A percentile compares a stretch with the other conserved stretches of the same genome.
phyloP scores from a whole-genome alignment of 495 filamentous ascomycete species.

The Pseudevernia furfuracea region DNA sequence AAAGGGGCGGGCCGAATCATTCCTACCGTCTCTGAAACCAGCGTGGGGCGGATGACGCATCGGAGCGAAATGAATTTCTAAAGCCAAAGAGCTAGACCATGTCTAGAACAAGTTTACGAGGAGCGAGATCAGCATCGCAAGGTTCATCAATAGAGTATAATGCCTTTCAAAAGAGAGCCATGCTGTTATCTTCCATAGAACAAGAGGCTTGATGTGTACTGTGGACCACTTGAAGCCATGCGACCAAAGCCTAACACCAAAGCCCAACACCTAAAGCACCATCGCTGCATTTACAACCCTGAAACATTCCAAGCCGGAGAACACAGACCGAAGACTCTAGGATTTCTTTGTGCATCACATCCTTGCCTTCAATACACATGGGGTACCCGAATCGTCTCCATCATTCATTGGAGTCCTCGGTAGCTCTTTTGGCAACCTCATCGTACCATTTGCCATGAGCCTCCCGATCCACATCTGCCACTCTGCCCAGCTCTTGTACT shows the following conservation, averaged over 20 bases:
- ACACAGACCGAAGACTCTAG: not conserved
- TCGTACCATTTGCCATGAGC: constrained; percentile 80
- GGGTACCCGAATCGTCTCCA: not conserved
- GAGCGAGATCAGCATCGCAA: not conserved
- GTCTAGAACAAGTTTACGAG: not conserved
- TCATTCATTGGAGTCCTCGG: constrained; percentile 22
- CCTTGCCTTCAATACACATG: constrained; percentile 28
- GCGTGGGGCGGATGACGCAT: too few relatives aligned
- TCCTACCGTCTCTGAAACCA: too few relatives aligned
- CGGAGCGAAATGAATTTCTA: too few relatives aligned
- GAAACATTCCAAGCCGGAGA: not conserved
- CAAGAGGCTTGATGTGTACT: not conserved
- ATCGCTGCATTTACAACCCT: not conserved
- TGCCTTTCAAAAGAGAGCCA: not conserved
- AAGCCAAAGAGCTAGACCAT: not conserved
- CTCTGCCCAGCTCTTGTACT: constrained; percentile 67
- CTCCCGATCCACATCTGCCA: constrained; percentile 70
- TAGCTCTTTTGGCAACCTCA: constrained; percentile 35
- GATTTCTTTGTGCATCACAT: constrained; percentile 32
- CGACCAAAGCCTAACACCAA: not conserved
- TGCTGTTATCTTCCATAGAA: not conserved
- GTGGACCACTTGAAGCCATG: not conserved
- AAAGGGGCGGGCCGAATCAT: too few relatives aligned
- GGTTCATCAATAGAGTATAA: not conserved
- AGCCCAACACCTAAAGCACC: not conserved